Evolutionary conservation across 441 rosid genomes (phyloP), one percentile per base, ranked within the genome.

Genomic region (Corymbia calophylla): DNA sequence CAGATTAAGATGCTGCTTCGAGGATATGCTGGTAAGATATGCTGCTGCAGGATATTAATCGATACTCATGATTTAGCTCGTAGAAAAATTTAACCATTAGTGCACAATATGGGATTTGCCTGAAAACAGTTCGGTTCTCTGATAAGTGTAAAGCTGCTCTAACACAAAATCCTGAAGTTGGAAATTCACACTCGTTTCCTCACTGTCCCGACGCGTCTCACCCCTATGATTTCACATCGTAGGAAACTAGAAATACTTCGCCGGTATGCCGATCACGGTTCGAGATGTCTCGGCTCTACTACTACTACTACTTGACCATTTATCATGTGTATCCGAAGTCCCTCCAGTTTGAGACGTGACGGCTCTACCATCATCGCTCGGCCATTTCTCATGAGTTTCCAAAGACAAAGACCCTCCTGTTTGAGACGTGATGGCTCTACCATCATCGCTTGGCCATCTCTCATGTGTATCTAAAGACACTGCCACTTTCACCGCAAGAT

Each of bases 401-500:
- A 7, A 35, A 19, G 81, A 3, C 81, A 2, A 35, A 35, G 39
- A 35, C 39, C 39, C 25, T 85, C 12, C 58, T 58, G 53, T n/a
- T 27, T 3, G 56, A 35, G 55, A 21, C 23, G 8, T 7, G 17
- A 44, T 16, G 87, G 87, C 5, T 54, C 60, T 17, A 35, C 58
- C 87, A 21, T 39, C 25, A 13, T 44, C 84, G 18, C 51, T 47
- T n/a, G 35, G 32, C 51, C 66, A 11, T 47, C 7, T 2, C 86
- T 55, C 25, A 18, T 15, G 13, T 7, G 47, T 18, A 4, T 14
- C n/a, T 31, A 89, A 39, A 39, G 62, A 48, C 29, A 64, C 56
- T 31, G 58, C 90, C 90, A 89, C 86, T 66, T 58, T 86, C 86
- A 89, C 90, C 1, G 68, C 49, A 21, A 89, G 86, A 62, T 89